These are phyloP conservation scores for Glycine latifolia DNA, from an alignment of 306 rosid species.

Conservation along the genomic window DNA sequence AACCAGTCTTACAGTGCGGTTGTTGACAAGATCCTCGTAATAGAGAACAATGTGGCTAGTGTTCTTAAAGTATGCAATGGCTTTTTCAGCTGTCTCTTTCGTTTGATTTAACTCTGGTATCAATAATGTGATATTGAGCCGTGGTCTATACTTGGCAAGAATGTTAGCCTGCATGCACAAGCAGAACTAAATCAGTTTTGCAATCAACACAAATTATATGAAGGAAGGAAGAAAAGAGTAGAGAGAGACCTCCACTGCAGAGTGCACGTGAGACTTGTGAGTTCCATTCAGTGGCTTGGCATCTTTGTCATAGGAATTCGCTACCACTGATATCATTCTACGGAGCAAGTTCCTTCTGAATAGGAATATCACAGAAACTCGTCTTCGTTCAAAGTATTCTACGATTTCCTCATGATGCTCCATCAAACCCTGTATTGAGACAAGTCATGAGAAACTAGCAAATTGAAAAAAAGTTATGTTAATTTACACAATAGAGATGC, in stretches of 20 bases:
- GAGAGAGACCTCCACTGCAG: constrained; percentile 54
- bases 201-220: neutral
- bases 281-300: constrained; percentile 71
- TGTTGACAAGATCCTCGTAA: constrained; percentile 69
- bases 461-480: neutral
- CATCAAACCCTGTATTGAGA: constrained; percentile 54
- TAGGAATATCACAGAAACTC: constrained; percentile 64
- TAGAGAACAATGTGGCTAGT: constrained; percentile 67
- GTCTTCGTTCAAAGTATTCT: constrained; percentile 59
- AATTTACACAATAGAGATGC: no score
- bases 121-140: constrained; percentile 50
- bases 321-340: constrained; percentile 71
- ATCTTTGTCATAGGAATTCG: constrained; percentile 65
- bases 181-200: neutral
- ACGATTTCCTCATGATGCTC: constrained; percentile 61
- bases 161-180: constrained; percentile 60
- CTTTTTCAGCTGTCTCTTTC: constrained; percentile 51
- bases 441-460: neutral
- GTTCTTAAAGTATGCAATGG: constrained; percentile 60
- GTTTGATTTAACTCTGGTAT: constrained; percentile 57
- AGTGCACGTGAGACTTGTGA: constrained; percentile 76
- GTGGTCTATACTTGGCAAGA: constrained; percentile 69
- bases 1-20: constrained; percentile 58
- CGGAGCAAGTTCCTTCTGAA: constrained; percentile 74
- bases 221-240: neutral